Evolutionary conservation across 2,329 filamentous ascomycete species (phyloP).

Genomic region (Trichoderma sp.): DNA sequence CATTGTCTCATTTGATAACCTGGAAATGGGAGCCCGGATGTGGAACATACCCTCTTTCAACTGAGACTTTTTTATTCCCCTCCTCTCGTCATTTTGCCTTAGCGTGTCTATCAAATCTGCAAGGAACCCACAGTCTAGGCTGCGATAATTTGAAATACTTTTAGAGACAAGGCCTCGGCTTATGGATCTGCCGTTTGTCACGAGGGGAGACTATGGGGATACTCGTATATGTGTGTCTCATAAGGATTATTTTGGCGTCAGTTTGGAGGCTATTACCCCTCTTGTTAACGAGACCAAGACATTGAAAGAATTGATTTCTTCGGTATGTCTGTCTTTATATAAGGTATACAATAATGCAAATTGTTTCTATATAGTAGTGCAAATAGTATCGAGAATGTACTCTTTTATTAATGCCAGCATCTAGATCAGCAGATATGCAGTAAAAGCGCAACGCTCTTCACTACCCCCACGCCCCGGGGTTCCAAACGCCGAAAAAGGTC

Average conservation of each 20-base stretch:
- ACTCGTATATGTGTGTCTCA: not conserved
- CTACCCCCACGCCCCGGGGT: not conserved
- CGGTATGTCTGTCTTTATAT: not conserved
- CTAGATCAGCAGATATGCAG: not conserved
- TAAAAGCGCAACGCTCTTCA: not conserved
- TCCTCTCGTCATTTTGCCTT: not conserved
- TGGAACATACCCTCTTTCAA: not conserved
- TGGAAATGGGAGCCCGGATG: not conserved
- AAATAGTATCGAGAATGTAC: not conserved
- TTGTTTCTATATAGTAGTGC: not conserved
- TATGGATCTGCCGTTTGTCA: not conserved
- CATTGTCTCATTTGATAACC: not conserved
- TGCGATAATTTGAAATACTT: constrained; percentile 1
- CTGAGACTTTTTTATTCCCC: not conserved
- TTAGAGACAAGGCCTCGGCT: not conserved
- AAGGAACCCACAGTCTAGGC: not conserved
- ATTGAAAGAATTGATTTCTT: not conserved
- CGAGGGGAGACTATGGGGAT: not conserved
- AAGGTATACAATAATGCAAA: not conserved
- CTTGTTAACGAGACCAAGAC: not conserved
- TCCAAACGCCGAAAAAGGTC: not conserved
- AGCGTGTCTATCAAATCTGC: not conserved
- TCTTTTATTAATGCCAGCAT: not conserved
- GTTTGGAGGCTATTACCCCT: not conserved
- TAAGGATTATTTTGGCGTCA: not conserved